Evolutionary conservation across 805 yeast genomes (phyloP), one percentile per base, ranked within the genome.

Genomic region (Metschnikowia colocasiae): DNA sequence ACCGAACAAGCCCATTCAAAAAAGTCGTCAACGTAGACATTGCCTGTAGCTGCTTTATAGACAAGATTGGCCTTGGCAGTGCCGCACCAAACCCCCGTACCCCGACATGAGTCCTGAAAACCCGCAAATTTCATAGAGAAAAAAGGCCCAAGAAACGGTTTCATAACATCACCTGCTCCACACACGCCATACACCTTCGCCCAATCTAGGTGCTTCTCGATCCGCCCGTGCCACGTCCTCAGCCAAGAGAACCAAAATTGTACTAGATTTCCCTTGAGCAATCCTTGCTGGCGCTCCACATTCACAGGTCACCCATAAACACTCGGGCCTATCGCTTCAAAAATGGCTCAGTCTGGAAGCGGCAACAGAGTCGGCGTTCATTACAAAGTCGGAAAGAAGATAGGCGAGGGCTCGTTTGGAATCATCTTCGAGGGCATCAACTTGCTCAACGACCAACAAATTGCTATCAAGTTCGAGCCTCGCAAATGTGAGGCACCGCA

Each of bases 331-430:
- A n/a, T 20, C 13, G 42, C 42, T 39, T 39, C 6, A 15, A 40
- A 34, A 25, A 67, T 69, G 70, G 70, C 71, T 10, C 72, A 63
- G 49, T 56, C 68, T 37, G 75, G 73, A 47, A 67, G 73, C 48
- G 75, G 81, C 35, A 81, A 80, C 64, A 81, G 85, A 34, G 97
- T 94, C 39, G 99, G 99, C 20, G 82, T 92, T 51, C 99, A 94
- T 73, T 94, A 91, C 71, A 86, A 90, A 58, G 94, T 94, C 48
- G 99, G 98, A 49, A 92, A 91, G 67, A 94, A 94, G 71, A 91
- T 94, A 52, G 99, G 99, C 48, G 98, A 94, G 69, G 99, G 99
- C 37, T 92, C 98, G 3, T 94, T 94, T 67, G 99, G 99, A 47
- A 96, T 94, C 45, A 85, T 94, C 50, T 94, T 94, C 64, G 98